Evolutionary conservation across 352 stramenopile genomes (phyloP), one percentile per base, ranked within the genome.

Genomic region (Phytophthora podocarpi): DNA sequence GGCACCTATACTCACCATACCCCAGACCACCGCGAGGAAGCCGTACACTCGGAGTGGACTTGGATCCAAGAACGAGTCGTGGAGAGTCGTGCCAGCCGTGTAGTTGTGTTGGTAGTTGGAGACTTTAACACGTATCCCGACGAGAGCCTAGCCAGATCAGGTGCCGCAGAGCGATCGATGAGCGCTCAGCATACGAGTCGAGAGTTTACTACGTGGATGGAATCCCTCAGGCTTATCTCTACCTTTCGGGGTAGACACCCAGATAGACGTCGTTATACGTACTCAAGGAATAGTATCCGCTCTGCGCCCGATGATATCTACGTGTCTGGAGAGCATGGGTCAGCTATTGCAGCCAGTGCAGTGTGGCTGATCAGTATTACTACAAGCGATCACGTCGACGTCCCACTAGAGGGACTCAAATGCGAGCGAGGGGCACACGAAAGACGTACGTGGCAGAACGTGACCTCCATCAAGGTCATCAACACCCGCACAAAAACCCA

Each of bases 81-180:
- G 2, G 26, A 40, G 1, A 37, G 26, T 5, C 24, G 34, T 12
- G 0, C 3, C 7, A 11, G 18, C 3, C 30, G 30, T 9, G 16
- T 23, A n/a, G 35, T 57, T 1, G 11, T 48, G n/a, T n/a, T n/a
- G 6, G 36, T 48, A 2, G 36, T 36, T 32, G 49, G 49, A 1
- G 49, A 57, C 11, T 57, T 57, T 23, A 57, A 57, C 13, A 57
- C 49, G 5, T 57, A 57, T 20, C 15, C 16, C 8, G 26, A 57
- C n/a, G 36, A 46, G 6, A 1, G 18, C 0, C 5, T 56, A 9
- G 47, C 45, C 11, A 21, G 43, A 21, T 11, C 4, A 23, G 20
- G 5, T 6, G 3, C 5, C 3, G 9, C 21, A 11, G 21, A 28
- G 6, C 12, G 13, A 13, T 51, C 43, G 1, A 6, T 2, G 5